phyloP scores from a whole-genome alignment of 2,329 filamentous ascomycete species.

The Aureobasidium sp. region DNA sequence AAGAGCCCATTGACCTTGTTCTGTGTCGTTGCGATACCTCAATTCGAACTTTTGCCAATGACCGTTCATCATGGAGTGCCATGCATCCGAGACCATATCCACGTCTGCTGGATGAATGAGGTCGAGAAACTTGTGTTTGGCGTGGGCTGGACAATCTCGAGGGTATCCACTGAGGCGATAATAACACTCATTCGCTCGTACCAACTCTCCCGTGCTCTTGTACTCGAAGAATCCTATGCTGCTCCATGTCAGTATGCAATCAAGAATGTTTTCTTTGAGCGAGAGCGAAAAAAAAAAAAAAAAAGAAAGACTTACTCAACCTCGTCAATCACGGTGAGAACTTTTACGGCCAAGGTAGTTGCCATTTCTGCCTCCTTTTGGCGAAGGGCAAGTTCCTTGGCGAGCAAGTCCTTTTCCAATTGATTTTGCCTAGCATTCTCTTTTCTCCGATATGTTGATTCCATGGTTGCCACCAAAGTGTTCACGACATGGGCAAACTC shows the following conservation, averaged over 20 bases:
- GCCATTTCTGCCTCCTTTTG: conserved; percentile 11
- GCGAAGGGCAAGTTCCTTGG: background rate
- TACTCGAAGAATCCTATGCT: conserved; percentile 5
- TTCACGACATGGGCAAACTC: conserved; percentile 13
- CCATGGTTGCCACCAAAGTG: background rate
- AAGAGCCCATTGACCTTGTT: background rate
- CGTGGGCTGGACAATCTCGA: background rate
- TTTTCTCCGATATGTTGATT: background rate
- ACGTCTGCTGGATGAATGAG: background rate
- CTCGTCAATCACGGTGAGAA: background rate
- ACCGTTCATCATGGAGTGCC: background rate
- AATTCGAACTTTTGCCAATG: background rate
- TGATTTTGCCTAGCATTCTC: background rate
- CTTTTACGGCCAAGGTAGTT: background rate
- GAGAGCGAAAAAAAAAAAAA: background rate
- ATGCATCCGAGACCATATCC: background rate
- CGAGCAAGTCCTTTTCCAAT: background rate
- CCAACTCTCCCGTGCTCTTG: background rate
- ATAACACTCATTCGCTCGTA: background rate
- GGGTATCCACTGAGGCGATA: conserved; percentile 3
- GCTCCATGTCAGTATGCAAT: background rate
- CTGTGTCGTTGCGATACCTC: background rate
- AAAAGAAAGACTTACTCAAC: background rate
- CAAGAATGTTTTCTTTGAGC: background rate
- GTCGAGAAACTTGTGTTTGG: conserved; percentile 1